Percentiles rank a stretch among this genome's conserved stretches.
Conservation (phyloP, 2,329 filamentous ascomycete species). For the Aspergillus piperis region DNA sequence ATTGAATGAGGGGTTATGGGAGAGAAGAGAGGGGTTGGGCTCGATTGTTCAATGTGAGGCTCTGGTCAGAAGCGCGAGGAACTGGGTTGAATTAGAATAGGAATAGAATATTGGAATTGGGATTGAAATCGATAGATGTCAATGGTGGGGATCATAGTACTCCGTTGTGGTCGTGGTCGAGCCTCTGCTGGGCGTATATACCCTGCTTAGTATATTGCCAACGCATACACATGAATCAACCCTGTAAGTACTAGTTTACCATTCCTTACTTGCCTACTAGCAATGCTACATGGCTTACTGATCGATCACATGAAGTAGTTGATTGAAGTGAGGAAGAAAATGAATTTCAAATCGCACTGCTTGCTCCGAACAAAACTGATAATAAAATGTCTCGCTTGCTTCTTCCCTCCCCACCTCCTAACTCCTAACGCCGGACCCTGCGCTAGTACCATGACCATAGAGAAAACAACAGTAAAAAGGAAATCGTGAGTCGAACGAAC, state of each 20-base stretch:
- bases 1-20: neutral
- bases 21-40: neutral
- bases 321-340: neutral
- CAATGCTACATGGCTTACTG: neutral
- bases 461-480: neutral
- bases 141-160: too few relatives aligned
- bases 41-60: neutral
- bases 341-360: conserved; percentile 1
- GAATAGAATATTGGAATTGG: too few relatives aligned
- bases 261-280: neutral
- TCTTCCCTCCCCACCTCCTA: neutral
- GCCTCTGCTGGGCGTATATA: too few relatives aligned
- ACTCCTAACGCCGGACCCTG: conserved; percentile 10
- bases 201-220: too few relatives aligned
- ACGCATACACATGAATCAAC: too few relatives aligned
- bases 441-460: neutral
- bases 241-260: too few relatives aligned
- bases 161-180: too few relatives aligned
- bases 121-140: too few relatives aligned
- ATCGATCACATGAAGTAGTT: neutral
- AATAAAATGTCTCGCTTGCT: neutral
- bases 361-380: neutral
- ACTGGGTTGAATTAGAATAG: too few relatives aligned
- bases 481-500: too few relatives aligned
- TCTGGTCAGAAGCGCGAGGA: neutral